These are phyloP conservation scores for Aspergillus eucalypticola DNA, from an alignment of 2,329 filamentous ascomycete genomes.

Conservation along the genomic window DNA sequence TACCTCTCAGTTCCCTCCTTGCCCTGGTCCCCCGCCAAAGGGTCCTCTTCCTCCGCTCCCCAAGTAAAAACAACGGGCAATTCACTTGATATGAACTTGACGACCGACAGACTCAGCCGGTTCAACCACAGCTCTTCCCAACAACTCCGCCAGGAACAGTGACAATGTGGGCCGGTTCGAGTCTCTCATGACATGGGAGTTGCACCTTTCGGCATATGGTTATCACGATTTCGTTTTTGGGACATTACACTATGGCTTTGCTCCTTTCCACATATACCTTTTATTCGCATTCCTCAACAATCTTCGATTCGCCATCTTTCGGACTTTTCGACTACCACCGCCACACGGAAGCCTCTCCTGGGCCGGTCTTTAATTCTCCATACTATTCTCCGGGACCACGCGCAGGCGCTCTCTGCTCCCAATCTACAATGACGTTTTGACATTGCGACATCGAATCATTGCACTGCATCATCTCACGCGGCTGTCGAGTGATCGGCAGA, in stretches of 20 bases:
- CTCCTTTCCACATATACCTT: slow-evolving; percentile 15
- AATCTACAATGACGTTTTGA: slow-evolving; percentile 19
- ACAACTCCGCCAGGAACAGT: slow-evolving; percentile 4
- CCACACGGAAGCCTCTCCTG: not conserved
- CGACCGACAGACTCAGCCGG: slow-evolving; percentile 31
- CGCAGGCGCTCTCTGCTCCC: slow-evolving; percentile 22
- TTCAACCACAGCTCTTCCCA: slow-evolving; percentile 24
- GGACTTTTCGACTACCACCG: slow-evolving; percentile 12
- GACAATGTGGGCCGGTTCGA: slow-evolving; percentile 16
- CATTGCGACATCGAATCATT: slow-evolving; percentile 15
- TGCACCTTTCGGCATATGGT: slow-evolving; percentile 28
- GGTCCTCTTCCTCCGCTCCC: slow-evolving; percentile 42
- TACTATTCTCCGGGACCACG: slow-evolving; percentile 10
- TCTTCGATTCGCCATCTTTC: slow-evolving; percentile 10
- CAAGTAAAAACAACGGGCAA: slow-evolving; percentile 34
- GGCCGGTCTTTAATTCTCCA: slow-evolving; percentile 1
- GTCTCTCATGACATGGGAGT: slow-evolving; percentile 22
- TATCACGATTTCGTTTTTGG: slow-evolving; percentile 36
- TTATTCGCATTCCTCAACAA: slow-evolving; percentile 17
- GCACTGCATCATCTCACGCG: slow-evolving; percentile 11
- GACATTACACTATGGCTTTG: slow-evolving; percentile 26
- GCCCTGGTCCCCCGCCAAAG: slow-evolving; percentile 42
- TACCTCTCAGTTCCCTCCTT: slow-evolving; percentile 40
- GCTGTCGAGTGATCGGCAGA: slow-evolving; percentile 13
- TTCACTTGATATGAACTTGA: slow-evolving; percentile 33